Evolutionary conservation across 352 stramenopile genomes (phyloP), one percentile per base, ranked within the genome.

Genomic region (Pythium aquatile): DNA sequence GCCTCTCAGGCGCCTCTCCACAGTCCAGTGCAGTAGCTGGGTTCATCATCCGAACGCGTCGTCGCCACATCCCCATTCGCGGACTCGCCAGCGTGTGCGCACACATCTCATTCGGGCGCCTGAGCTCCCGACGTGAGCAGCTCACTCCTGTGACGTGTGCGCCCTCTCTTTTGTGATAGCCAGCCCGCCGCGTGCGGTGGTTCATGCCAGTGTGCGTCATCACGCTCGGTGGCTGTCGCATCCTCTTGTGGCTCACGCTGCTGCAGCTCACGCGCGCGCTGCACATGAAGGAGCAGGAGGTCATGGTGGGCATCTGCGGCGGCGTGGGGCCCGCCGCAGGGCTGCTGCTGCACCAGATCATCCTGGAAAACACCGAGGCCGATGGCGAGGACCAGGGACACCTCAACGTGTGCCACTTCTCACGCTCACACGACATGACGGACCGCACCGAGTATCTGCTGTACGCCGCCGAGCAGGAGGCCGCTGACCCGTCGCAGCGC

Each of bases 391-490:
- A 93, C 65, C 78, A 90, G 49, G 77, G 83, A 8, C 81, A 91
- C 46, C 69, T 93, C 48, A 77, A 78, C 40, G 78, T 93, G 42
- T 78, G 69, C 62, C 83, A 93, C 68, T 79, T 93, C 30, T 93
- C 83, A 26, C 81, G 83, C 33, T 89, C 81, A 48, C 73, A 88
- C 28, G 81, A 93, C 58, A 88, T 93, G 73, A 87, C 83, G 24
- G 83, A 90, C 58, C 79, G 83, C 55, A 85, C 80, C 44, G 75
- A 85, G 74, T 89, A 76, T 55, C 60, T 90, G 33, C 66, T 77
- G 13, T 74, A 74, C 65, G 42, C 64, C 9, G 58, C 52, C 3
- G 58, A 64, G 20, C 55, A 58, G 24, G 35, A 42, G 5, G 37
- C 8, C 16, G 20, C 30, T 32, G 62, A 63, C 16, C 53, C 56